Evolutionary conservation across 148 eudicot species (phyloP).

Genomic region (Vaccinium myrtillus): DNA sequence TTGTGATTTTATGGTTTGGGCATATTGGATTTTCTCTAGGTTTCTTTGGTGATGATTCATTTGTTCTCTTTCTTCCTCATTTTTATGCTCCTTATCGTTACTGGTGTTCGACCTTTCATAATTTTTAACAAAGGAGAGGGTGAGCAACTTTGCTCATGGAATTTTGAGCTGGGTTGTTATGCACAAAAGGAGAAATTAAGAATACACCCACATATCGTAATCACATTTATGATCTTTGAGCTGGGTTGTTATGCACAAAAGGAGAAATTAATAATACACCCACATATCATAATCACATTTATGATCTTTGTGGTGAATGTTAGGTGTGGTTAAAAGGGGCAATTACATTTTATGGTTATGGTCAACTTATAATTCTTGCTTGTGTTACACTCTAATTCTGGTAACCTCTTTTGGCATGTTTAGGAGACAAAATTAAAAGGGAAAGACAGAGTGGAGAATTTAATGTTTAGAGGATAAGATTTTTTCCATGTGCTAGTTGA

Average conservation of each 20-base stretch:
- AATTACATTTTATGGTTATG: too few species aligned
- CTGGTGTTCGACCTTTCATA: neutral
- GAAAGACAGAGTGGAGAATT: neutral
- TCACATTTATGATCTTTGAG: neutral
- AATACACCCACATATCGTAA: neutral
- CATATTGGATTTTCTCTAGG: neutral
- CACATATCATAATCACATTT: neutral
- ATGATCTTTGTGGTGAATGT: neutral
- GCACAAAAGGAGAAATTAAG: neutral
- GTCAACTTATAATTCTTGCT: neutral
- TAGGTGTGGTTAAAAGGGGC: neutral
- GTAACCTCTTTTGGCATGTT: neutral
- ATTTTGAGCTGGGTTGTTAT: neutral
- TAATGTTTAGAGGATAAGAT: neutral
- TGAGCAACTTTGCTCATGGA: neutral
- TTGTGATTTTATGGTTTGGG: conserved; percentile 15
- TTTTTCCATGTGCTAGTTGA: neutral
- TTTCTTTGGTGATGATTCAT: neutral
- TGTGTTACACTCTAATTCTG: neutral
- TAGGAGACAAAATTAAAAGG: neutral
- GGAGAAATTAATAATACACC: neutral
- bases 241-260: neutral
- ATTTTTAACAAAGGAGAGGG: neutral
- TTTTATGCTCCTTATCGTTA: neutral
- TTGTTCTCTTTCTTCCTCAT: neutral